These are phyloP conservation scores for Stropharia rugosoannulata DNA, from an alignment of 768 basidiomycete genomes.

Conservation along the genomic window DNA sequence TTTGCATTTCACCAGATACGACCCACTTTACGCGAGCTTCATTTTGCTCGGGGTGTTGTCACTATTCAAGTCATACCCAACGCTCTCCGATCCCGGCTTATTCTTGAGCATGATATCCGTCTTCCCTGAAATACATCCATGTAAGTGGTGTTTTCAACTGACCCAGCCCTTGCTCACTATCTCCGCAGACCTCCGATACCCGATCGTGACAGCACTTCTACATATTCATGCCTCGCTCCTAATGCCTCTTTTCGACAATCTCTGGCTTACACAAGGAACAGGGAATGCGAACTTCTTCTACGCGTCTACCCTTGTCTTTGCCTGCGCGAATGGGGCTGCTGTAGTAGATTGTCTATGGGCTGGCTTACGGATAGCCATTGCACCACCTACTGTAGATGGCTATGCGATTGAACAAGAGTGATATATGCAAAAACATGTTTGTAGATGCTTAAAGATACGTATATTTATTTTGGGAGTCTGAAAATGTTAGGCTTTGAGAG, in stretches of 20 bases:
- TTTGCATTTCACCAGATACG: constrained; percentile 51
- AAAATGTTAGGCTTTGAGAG: no score
- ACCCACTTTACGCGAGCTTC: constrained; percentile 79
- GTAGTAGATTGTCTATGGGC: constrained; percentile 83
- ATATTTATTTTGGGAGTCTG: no score
- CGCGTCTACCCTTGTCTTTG: constrained; percentile 92
- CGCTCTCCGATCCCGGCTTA: constrained; percentile 84
- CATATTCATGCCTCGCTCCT: constrained; percentile 84
- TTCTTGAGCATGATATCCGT: constrained; percentile 79
- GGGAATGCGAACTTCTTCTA: constrained; percentile 99
- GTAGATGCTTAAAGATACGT: background rate
- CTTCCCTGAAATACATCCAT: constrained; percentile 82
- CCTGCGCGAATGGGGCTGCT: constrained; percentile 82
- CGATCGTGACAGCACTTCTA: constrained; percentile 79
- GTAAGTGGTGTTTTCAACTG: constrained; percentile 46
- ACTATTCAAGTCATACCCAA: constrained; percentile 91
- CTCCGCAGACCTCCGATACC: constrained; percentile 73
- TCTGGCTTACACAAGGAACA: constrained; percentile 90
- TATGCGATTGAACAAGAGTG: constrained; percentile 63
- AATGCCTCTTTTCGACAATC: constrained; percentile 85
- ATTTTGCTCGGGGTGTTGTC: constrained; percentile 75
- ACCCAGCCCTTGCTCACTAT: background rate
- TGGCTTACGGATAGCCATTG: constrained; percentile 74
- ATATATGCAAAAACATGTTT: constrained; percentile 11
- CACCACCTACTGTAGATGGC: constrained; percentile 43